Conservation (phyloP, 306 rosid species). For the Malus orientalis region DNA sequence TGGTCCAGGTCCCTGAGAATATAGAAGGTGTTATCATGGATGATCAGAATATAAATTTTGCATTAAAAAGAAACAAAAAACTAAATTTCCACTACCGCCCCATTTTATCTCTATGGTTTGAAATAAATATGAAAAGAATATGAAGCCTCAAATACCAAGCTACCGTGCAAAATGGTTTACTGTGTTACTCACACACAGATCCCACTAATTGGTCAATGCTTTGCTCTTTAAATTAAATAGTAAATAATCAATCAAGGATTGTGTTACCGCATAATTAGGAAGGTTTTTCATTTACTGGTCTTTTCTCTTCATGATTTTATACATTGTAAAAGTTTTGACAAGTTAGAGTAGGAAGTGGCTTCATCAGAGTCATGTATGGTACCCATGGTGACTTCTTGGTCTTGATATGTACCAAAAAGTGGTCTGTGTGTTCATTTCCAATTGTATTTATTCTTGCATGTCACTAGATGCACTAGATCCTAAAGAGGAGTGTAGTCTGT, state of each 20-base stretch:
- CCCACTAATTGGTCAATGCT: background rate
- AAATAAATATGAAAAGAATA: background rate
- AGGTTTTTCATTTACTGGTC: background rate
- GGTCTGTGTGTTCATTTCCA: background rate
- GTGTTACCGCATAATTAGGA: background rate
- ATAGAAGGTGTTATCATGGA: slow-evolving; percentile 10
- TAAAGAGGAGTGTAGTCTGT: background rate
- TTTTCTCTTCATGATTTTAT: background rate
- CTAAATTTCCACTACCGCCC: background rate
- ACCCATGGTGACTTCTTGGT: background rate
- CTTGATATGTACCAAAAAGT: background rate
- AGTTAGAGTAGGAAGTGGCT: background rate
- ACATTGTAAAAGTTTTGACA: too few relatives aligned
- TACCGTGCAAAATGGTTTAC: background rate
- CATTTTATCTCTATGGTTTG: background rate
- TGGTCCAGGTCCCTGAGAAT: slow-evolving; percentile 82
- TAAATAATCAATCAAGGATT: background rate
- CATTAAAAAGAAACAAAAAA: background rate
- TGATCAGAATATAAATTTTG: background rate
- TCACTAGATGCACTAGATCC: background rate
- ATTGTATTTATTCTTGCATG: background rate
- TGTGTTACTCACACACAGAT: background rate
- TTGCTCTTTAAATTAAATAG: background rate
- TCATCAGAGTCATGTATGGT: background rate
- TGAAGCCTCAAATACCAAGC: background rate